Conservation (phyloP, 2,329 filamentous ascomycete species). For the Cytospora mali region DNA sequence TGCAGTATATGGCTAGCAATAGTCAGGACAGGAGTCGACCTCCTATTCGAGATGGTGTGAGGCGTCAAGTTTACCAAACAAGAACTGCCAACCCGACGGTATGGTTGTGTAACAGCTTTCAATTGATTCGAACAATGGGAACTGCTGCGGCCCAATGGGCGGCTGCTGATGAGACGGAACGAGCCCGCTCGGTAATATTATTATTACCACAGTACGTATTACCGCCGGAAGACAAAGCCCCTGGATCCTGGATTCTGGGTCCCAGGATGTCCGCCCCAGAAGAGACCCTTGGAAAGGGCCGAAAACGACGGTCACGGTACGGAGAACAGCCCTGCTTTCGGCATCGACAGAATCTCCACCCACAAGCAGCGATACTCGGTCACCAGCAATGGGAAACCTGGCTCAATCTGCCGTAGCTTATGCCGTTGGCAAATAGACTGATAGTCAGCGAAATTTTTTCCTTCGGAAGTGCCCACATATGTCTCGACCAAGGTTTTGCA, state of each 20-base stretch:
- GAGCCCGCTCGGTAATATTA: not conserved
- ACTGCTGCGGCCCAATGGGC: slow-evolving; percentile 13
- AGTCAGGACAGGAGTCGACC: no score
- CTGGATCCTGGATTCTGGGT: not conserved
- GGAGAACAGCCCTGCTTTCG: slow-evolving; percentile 19
- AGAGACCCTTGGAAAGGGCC: slow-evolving; percentile 22
- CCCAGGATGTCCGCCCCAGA: not conserved
- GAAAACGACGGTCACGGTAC: slow-evolving; percentile 25
- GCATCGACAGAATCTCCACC: slow-evolving; percentile 16
- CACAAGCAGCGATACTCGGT: slow-evolving; percentile 21
- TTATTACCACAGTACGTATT: not conserved
- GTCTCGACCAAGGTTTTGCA: slow-evolving; percentile 14
- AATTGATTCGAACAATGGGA: slow-evolving; percentile 23
- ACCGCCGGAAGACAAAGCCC: not conserved
- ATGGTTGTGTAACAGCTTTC: slow-evolving; percentile 17
- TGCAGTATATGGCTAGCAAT: not conserved
- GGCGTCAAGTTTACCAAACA: not conserved
- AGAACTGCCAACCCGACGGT: not conserved
- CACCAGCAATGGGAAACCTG: slow-evolving; percentile 21
- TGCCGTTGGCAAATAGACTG: slow-evolving; percentile 17
- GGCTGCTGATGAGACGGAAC: not conserved
- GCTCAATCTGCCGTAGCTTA: slow-evolving; percentile 9
- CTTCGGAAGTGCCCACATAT: slow-evolving; percentile 18
- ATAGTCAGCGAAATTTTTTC: not conserved
- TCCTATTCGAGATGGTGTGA: not conserved